Conservation (phyloP, 192 early-diverging fungal genomes). For the Linnemannia schmuckeri region DNA sequence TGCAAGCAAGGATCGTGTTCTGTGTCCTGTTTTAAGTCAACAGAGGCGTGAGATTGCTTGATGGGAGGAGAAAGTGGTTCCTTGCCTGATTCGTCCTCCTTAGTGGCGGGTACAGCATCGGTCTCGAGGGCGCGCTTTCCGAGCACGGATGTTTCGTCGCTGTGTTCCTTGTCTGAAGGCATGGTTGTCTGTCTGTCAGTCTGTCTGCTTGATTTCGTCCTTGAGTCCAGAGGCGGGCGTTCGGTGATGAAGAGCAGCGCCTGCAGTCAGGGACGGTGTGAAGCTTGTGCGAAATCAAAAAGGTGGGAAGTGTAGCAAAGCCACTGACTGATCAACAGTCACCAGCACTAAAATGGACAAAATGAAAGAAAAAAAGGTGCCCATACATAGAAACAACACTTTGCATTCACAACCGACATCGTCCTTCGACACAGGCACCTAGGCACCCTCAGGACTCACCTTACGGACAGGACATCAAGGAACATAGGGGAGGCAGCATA, state of each 20-base stretch:
- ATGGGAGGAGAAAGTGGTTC: not conserved
- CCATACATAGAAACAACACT: not conserved
- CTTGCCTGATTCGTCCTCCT: conserved; percentile 41
- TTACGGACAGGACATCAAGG: not conserved
- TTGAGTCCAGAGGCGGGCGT: not conserved
- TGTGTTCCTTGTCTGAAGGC: conserved; percentile 37
- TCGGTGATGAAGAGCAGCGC: not conserved
- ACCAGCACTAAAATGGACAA: not conserved
- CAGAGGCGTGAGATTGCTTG: not conserved
- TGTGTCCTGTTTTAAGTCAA: not conserved
- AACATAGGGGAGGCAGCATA: not conserved
- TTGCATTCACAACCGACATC: not conserved
- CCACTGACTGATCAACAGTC: conserved; percentile 9
- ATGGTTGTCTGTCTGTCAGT: not conserved
- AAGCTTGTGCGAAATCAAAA: not conserved
- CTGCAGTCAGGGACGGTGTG: not conserved
- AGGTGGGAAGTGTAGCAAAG: not conserved
- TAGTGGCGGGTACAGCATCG: not conserved
- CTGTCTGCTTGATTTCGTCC: not conserved
- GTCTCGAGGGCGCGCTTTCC: conserved; percentile 40
- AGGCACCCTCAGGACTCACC: not conserved
- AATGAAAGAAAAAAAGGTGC: not conserved
- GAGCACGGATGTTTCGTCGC: conserved; percentile 1
- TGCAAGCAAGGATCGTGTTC: not conserved
- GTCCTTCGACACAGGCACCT: not conserved